phyloP scores from a whole-genome alignment of 2,329 filamentous ascomycete genomes.

The Neonectria neomacrospora region DNA sequence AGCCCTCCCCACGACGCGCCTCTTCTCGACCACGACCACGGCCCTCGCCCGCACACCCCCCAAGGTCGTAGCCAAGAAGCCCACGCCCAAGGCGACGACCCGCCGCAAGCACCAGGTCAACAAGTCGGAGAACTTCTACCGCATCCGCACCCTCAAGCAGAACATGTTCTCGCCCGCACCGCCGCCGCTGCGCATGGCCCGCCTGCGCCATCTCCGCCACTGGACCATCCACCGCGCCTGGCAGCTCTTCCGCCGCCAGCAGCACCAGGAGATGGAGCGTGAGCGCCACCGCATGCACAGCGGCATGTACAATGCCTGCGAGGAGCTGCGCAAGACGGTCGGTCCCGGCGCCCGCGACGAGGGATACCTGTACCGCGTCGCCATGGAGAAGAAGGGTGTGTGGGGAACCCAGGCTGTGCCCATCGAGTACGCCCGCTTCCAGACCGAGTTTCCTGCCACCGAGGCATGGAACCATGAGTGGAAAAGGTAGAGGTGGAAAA shows the following conservation, averaged over 20 bases:
- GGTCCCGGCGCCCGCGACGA: conserved; percentile 68
- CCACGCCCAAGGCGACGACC: conserved; percentile 37
- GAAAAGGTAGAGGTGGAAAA: conserved; percentile 67
- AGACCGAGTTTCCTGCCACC: conserved; percentile 83
- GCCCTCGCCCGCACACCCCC: conserved; percentile 47
- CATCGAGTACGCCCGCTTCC: conserved; percentile 87
- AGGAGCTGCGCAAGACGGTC: conserved; percentile 76
- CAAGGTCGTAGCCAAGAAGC: conserved; percentile 41
- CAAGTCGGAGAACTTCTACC: conserved; percentile 54
- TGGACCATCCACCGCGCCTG: conserved; percentile 99
- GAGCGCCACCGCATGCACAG: conserved; percentile 85
- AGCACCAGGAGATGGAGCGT: conserved; percentile 70
- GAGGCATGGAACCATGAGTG: conserved; percentile 94
- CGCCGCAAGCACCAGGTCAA: conserved; percentile 43
- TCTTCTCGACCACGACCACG: conserved; percentile 49
- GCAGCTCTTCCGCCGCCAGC: conserved; percentile 80
- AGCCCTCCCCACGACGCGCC: conserved; percentile 34
- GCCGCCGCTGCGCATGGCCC: conserved; percentile 85
- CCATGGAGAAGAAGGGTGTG: conserved; percentile 90
- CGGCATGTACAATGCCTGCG: conserved; percentile 85
- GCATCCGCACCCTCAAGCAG: conserved; percentile 57
- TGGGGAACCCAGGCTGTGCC: conserved; percentile 80
- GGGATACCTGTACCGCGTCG: conserved; percentile 83
- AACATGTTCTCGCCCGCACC: conserved; percentile 64
- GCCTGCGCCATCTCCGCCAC: conserved; percentile 88